phyloP scores from a whole-genome alignment of 345 rosid genomes.

The Litchi chinensis region DNA sequence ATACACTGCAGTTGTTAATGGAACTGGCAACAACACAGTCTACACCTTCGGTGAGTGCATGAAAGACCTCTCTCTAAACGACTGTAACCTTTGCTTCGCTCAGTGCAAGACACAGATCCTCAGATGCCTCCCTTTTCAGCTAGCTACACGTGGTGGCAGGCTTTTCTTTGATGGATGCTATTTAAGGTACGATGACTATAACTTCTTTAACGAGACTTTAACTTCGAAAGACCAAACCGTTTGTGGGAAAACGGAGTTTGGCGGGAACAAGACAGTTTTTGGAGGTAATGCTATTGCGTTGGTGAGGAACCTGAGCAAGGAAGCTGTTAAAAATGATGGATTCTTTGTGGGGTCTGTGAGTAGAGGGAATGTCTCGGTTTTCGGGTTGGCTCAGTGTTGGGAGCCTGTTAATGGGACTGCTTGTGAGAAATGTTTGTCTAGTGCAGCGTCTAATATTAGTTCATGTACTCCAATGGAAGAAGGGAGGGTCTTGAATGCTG shows the following conservation, averaged over 20 bases:
- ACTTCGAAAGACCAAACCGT: constrained; percentile 40
- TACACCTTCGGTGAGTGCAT: constrained; percentile 84
- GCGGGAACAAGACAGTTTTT: constrained; percentile 54
- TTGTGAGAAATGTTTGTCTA: constrained; percentile 55
- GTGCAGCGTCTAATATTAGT: constrained; percentile 41
- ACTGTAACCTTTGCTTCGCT: constrained; percentile 81
- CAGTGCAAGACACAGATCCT: constrained; percentile 73
- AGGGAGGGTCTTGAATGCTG: constrained; percentile 72
- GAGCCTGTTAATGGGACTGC: constrained; percentile 48
- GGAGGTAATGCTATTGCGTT: constrained; percentile 45
- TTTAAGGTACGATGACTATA: constrained; percentile 74
- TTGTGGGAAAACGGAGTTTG: constrained; percentile 49
- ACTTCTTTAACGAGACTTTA: constrained; percentile 63
- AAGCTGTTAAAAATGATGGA: constrained; percentile 54
- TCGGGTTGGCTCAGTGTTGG: constrained; percentile 95
- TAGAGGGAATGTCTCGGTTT: constrained; percentile 59
- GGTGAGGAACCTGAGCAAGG: constrained; percentile 57
- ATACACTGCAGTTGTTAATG: constrained; percentile 47
- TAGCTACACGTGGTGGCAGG: constrained; percentile 71
- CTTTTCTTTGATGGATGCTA: constrained; percentile 75
- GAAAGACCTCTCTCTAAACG: constrained; percentile 64
- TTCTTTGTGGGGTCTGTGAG: constrained; percentile 62
- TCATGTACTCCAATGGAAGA: constrained; percentile 61
- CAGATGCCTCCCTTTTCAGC: constrained; percentile 69
- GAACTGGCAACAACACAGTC: constrained; percentile 52